Evolutionary conservation across 1,139 yeast species (phyloP), one percentile per base, ranked within the genome.

Genomic region (Scheffersomyces segobiensis): DNA sequence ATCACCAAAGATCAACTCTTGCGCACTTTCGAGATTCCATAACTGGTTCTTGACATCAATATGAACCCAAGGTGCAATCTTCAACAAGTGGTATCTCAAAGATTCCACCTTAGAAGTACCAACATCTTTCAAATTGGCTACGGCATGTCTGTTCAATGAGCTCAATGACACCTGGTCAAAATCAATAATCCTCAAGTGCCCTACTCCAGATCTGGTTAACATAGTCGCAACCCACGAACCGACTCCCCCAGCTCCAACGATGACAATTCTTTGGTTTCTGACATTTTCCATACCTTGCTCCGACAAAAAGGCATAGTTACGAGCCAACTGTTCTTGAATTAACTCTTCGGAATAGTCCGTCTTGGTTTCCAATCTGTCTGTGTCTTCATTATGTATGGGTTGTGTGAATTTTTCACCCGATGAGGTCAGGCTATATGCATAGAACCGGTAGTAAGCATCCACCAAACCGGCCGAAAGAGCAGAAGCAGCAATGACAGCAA

Each of bases 191-290:
- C 93, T 83, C 56, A 95, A 75, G 59, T 84, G 83, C 18, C 89
- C 88, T 47, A 93, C 89, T 12, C 99, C 99, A 8, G 97, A 90
- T 66, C 99, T 85, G 1, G 91, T 91, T 59, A 95, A 81, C 92
- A 96, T 92, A 2, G 97, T 89, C 7, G 93, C 89, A 12, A 89
- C 97, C 96, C 97, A 93, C 0, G 98, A 93, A 2, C 99, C 99
- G 47, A 95, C 99, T 53, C 99, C 99, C 56, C 99, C 99, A 10
- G 95, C 96, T 39, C 99, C 99, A n/a, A 95, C 97, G 19, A 95
- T 90, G 3, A 92, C 89, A 2, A 95, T 85, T 60, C 86, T 82
- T 66, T 92, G 88, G n/a, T 79, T 73, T 58, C 97, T 85, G 21
- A 95, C 84, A 61, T 85, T 86, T n/a, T 76, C 72, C 85, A 92